Percentiles rank a stretch among this genome's conserved stretches.
phyloP scores from a whole-genome alignment of 345 rosid species.

The Gossypioides kirkii region DNA sequence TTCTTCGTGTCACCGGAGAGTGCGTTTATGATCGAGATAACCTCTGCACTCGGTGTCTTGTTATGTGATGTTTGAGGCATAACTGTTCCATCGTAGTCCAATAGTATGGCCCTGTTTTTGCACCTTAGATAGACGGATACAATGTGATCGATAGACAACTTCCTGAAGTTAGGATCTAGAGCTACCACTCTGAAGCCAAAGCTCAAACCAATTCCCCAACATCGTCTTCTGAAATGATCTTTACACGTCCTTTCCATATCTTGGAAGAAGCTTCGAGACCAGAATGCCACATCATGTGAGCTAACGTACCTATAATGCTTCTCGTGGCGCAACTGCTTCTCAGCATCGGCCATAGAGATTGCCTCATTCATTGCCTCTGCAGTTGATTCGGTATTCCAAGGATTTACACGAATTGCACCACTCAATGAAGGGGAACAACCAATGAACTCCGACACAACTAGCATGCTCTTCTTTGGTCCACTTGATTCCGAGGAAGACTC shows the following conservation, averaged over 20 bases:
- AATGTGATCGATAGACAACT: slow-evolving; percentile 48
- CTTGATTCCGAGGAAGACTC: slow-evolving; percentile 31
- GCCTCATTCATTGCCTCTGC: slow-evolving; percentile 77
- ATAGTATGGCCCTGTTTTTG: slow-evolving; percentile 53
- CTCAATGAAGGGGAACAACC: slow-evolving; percentile 84
- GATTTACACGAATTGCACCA: slow-evolving; percentile 72
- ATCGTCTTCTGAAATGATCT: slow-evolving; percentile 63
- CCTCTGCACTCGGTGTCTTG: slow-evolving; percentile 47
- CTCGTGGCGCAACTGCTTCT: slow-evolving; percentile 83
- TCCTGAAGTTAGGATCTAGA: slow-evolving; percentile 63
- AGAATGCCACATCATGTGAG: slow-evolving; percentile 71
- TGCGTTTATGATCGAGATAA: slow-evolving; percentile 44
- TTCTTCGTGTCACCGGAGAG: slow-evolving; percentile 53
- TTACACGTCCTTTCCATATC: slow-evolving; percentile 70
- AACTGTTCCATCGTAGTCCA: slow-evolving; percentile 74
- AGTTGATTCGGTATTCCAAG: slow-evolving; percentile 67
- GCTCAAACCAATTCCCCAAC: slow-evolving; percentile 76
- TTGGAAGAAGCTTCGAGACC: slow-evolving; percentile 70
- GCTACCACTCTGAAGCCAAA: slow-evolving; percentile 77
- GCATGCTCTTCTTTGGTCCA: slow-evolving; percentile 62
- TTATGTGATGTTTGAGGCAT: slow-evolving; percentile 67
- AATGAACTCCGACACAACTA: slow-evolving; percentile 73
- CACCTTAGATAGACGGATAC: slow-evolving; percentile 53
- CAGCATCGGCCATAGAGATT: slow-evolving; percentile 52
- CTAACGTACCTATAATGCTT: slow-evolving; percentile 83